Percentiles rank a stretch among this genome's conserved stretches.
Conservation (phyloP, 176 grass and related monocot species). For the Oryza longistaminata region DNA sequence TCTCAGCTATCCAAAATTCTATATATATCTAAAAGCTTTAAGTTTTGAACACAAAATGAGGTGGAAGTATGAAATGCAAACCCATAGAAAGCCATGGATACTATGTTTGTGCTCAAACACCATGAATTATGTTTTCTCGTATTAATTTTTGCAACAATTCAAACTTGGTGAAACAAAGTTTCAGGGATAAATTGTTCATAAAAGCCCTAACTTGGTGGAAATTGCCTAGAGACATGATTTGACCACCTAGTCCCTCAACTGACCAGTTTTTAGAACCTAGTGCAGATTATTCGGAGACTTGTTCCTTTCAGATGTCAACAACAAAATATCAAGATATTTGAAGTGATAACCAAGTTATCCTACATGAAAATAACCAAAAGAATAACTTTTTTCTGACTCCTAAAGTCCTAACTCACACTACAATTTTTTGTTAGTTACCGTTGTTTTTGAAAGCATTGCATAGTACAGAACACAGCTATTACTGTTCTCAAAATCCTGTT, state of each 20-base stretch:
- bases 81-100: background rate
- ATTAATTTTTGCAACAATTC: background rate
- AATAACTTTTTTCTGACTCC: background rate
- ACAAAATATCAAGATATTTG: conserved; percentile 18
- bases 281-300: background rate
- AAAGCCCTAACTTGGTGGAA: background rate
- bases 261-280: background rate
- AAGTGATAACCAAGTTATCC: background rate
- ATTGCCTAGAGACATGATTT: background rate
- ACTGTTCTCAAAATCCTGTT: background rate
- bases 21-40: background rate
- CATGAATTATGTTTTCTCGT: background rate
- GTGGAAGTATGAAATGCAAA: background rate
- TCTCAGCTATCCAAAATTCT: background rate
- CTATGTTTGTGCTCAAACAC: background rate
- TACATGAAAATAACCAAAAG: background rate
- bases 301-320: conserved; percentile 13
- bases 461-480: background rate
- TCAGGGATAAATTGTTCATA: background rate
- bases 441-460: background rate
- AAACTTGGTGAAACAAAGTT: background rate
- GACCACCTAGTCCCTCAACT: background rate
- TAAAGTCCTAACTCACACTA: background rate
- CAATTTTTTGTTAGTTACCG: background rate
- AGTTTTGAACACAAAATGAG: background rate